phyloP scores from a whole-genome alignment of 306 rosid species.

The Trifolium dubium region DNA sequence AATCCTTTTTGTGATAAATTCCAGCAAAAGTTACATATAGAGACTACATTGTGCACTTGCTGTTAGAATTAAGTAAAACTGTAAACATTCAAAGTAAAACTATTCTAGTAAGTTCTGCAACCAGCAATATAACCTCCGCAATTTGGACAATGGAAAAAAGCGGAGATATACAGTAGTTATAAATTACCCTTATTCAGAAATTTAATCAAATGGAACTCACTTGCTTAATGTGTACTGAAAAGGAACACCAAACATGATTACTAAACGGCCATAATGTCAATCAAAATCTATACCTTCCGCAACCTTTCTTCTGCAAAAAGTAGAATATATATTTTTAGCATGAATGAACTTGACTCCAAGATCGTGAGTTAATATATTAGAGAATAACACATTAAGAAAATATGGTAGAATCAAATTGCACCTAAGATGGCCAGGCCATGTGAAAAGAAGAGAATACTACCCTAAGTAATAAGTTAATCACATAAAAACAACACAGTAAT shows the following conservation, averaged over 20 bases:
- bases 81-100: no score
- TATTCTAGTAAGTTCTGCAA: constrained; percentile 24
- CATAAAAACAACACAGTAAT: no score
- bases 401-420: not conserved
- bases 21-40: not conserved
- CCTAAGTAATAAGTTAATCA: not conserved
- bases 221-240: constrained; percentile 94
- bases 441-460: not conserved
- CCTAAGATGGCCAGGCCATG: not conserved
- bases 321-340: constrained; percentile 2
- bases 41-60: constrained; percentile 39
- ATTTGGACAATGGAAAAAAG: constrained; percentile 13
- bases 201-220: constrained; percentile 53
- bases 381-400: not conserved
- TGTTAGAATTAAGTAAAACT: no score
- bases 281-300: constrained; percentile 94
- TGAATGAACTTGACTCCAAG: constrained; percentile 18
- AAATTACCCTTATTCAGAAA: constrained; percentile 22
- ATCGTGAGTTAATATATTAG: not conserved
- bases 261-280: constrained; percentile 89
- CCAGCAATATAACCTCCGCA: constrained; percentile 7
- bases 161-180: constrained; percentile 12
- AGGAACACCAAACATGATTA: constrained; percentile 94
- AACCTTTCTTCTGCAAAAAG: constrained; percentile 78
- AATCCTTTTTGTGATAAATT: constrained; percentile 16